Base-by-base conservation (phyloP, 2,329 filamentous ascomycete species). In the Rhexocercosporidium sp. region DNA sequence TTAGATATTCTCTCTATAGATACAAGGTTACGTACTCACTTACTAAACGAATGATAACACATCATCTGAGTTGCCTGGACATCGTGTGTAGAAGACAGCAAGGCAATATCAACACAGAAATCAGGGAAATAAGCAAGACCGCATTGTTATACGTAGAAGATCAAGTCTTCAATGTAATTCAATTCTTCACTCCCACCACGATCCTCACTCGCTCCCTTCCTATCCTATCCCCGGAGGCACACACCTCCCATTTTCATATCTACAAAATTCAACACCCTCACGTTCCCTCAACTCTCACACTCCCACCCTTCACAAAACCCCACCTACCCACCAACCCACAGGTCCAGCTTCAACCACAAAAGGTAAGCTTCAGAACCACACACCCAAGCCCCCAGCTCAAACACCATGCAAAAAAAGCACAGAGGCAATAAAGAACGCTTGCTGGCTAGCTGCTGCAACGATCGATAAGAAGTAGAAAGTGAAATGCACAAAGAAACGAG, bases 391-490 rank as follows among this genome's bases (percentile, higher is more conserved):
- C 59, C 12, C 22, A 20, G 11, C 46, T 41, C 31, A 54, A 62
- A 14, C 20, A 27, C 46, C 20, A 44, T 53, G 34, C 47, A 46
- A 44, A 51, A 37, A 41, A 62, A 54, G 34, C 47, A 25, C 31
- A 62, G 31, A 44, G 46, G 31, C 27, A 60, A 61, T 54, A 41
- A 41, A 16, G 34, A 57, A 57, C 54, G 54, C 54, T 57, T 25
- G 54, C 54, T 57, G 22, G 31, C 54, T 27, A 51, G 39, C 18
- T 56, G 34, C 37, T 49, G 47, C 56, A 60, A 65, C 41, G 64
- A 59, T 56, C 63, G 34, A 54, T 61, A 49, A 31, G 34, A 60
- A 57, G 31, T 39, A 62, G 25, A 62, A 46, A 9, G 3, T 12
- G 37, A 39, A 59, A 18, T 22, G 53, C 27, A 46, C n/a, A 39